Conservation (phyloP, 345 rosid genomes). For the Brassica napus region Da-Ae NC_063443.1:1708501-1709000, state of each 20-base stretch:
- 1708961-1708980: conserved; percentile 90
- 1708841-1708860: background rate
- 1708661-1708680: background rate
- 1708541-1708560: conserved; percentile 94
- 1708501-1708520: conserved; percentile 72
- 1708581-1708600: conserved; percentile 87
- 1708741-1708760: conserved; percentile 99
- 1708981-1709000: conserved; percentile 81
- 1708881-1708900: conserved; percentile 99
- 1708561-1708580: conserved; percentile 86
- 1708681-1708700: conserved; percentile 46
- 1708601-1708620: conserved; percentile 6
- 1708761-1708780: conserved; percentile 52
- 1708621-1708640: background rate
- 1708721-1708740: conserved; percentile 96
- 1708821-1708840: background rate
- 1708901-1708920: conserved; percentile 97
- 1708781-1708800: background rate
- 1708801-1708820: background rate
- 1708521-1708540: conserved; percentile 98
- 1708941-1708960: conserved; percentile 98
- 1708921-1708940: conserved; percentile 97
- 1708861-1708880: conserved; percentile 65
- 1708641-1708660: background rate
- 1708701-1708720: conserved; percentile 97